Base-by-base conservation (phyloP, 73 alveolate genomes). In the Effrenium voratum region DNA sequence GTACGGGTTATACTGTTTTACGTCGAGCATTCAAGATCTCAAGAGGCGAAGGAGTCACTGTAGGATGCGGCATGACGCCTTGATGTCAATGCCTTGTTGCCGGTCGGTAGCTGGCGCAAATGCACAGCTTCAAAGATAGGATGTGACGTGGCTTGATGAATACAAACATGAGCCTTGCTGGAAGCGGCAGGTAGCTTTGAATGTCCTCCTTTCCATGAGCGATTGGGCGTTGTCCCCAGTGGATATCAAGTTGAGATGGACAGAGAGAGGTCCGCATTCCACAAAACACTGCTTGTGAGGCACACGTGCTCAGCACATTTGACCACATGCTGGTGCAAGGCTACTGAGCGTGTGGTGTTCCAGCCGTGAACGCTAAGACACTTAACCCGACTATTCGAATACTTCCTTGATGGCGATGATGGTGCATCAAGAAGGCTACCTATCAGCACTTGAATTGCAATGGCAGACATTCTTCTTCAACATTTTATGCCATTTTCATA, bases 181-280 rank as follows among this genome's bases (percentile, higher is more conserved):
- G n/a, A n/a, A n/a, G n/a, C n/a, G n/a, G n/a, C 45, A 72, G 83
- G 83, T 72, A 0, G 83, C 83, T 49, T 72, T 72, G 50, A 72
- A 72, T 22, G 46, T 49, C 10, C 50, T 72, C 32, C 32, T 16
- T 46, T 13, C 32, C 28, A 15, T 46, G 50, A 34, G 10, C 40
- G 49, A 72, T 12, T 72, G 83, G 83, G 83, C 38, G 50, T 32
- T 12, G 45, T 16, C 24, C 83, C 28, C 49, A 72, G 45, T 2
- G 83, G 38, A 22, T 15, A 34, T 0, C 50, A 2, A 32, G 30
- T 72, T 16, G 76, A 5, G 22, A 15, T 15, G 12, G 30, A 55
- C 68, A 15, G 68, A 15, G 22, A 15, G 22, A 15, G 30, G 22
- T 55, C 68, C 22, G 30, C 12, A 22, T 22, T 55, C 68, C 22